phyloP scores from a whole-genome alignment of 2,329 filamentous ascomycete genomes.

The Botryotinia globosa region DNA sequence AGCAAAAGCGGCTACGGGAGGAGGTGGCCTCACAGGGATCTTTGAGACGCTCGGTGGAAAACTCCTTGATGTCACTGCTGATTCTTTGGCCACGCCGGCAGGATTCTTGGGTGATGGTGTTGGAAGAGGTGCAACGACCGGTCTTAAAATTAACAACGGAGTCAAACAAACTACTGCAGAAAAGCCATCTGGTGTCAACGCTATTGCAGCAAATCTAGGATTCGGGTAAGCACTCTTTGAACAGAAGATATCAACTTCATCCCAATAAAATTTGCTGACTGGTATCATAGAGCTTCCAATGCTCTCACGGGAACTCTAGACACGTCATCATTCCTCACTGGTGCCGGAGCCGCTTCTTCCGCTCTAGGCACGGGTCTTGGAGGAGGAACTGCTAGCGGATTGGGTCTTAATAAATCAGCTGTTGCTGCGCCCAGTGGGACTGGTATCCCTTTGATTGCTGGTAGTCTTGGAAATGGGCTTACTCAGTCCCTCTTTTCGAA shows the following conservation, averaged over 20 bases:
- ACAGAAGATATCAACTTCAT: background rate
- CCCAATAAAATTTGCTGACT: background rate
- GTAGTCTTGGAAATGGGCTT: slow-evolving; percentile 13
- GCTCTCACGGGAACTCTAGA: slow-evolving; percentile 11
- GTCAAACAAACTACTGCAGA: slow-evolving; percentile 13
- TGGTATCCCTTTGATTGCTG: slow-evolving; percentile 2
- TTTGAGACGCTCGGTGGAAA: background rate
- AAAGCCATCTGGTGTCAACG: slow-evolving; percentile 13
- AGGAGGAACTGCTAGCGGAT: slow-evolving; percentile 15
- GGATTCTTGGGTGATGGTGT: slow-evolving; percentile 16
- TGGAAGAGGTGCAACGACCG: slow-evolving; percentile 15
- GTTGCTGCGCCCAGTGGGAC: slow-evolving; percentile 7
- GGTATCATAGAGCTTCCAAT: background rate
- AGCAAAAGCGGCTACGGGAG: background rate
- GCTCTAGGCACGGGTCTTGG: slow-evolving; percentile 17
- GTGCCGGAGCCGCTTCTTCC: background rate
- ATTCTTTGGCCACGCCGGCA: slow-evolving; percentile 7
- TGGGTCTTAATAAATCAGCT: slow-evolving; percentile 14
- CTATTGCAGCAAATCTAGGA: slow-evolving; percentile 12
- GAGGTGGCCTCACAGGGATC: slow-evolving; percentile 1
- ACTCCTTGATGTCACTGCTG: slow-evolving; percentile 1
- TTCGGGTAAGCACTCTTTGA: slow-evolving; percentile 6
- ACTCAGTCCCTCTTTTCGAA: slow-evolving; percentile 15
- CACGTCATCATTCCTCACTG: background rate
- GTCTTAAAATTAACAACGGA: slow-evolving; percentile 16